Conservation (phyloP, 2,329 filamentous ascomycete genomes). For the Exophiala calicioides region DNA sequence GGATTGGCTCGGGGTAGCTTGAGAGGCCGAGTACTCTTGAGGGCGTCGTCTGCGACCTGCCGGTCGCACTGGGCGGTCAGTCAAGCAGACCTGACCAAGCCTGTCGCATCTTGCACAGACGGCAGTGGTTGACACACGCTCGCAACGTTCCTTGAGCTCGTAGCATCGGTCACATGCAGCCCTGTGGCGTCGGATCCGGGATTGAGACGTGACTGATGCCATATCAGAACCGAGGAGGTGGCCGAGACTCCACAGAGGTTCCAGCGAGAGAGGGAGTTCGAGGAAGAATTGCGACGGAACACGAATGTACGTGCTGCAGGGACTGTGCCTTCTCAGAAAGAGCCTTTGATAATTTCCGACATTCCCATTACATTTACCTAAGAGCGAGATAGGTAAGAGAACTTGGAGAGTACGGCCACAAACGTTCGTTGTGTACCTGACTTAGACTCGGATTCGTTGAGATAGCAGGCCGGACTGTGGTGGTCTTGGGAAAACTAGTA, state of each 20-base stretch:
- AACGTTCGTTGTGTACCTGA: neutral
- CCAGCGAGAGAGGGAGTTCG: neutral
- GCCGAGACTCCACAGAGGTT: no score
- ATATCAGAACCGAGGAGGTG: neutral
- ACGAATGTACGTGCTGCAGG: neutral
- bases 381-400: neutral
- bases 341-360: neutral
- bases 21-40: conserved; percentile 2
- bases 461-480: no score
- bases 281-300: neutral
- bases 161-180: conserved; percentile 20
- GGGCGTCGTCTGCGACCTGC: conserved; percentile 10
- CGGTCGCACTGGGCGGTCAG: conserved; percentile 12
- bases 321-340: neutral
- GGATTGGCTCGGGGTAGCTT: conserved; percentile 5
- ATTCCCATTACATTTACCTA: neutral
- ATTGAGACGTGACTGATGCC: conserved; percentile 4
- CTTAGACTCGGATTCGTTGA: no score
- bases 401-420: neutral
- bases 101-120: conserved; percentile 16
- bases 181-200: conserved; percentile 3
- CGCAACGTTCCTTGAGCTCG: conserved; percentile 19
- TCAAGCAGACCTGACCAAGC: conserved; percentile 10
- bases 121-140: conserved; percentile 4
- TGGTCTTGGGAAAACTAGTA: no score